A percentile compares a stretch with the other conserved stretches of the same genome.
Conservation (phyloP, 2,329 filamentous ascomycete genomes). For the Dactylellina drechsleri region DNA sequence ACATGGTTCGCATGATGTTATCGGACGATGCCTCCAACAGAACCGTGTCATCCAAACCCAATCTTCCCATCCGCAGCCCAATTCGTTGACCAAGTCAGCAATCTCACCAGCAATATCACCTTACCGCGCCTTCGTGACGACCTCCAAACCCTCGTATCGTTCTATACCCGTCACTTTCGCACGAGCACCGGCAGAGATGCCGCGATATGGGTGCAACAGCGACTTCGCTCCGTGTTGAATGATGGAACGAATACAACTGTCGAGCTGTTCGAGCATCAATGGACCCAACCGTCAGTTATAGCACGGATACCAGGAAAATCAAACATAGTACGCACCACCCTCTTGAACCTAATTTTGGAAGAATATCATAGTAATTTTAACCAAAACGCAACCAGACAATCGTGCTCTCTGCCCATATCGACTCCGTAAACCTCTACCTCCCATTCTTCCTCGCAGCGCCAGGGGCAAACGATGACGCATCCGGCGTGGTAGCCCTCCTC, state of each 20-base stretch:
- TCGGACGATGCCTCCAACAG: conserved; percentile 8
- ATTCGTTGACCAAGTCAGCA: background rate
- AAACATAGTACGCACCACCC: conserved; percentile 16
- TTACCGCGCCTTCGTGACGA: conserved; percentile 12
- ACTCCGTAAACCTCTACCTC: conserved; percentile 91
- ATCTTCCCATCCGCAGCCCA: conserved; percentile 1
- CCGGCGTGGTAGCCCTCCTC: conserved; percentile 90
- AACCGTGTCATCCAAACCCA: conserved; percentile 4
- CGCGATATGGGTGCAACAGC: conserved; percentile 28
- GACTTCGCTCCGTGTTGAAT: conserved; percentile 3
- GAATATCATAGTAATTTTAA: conserved; percentile 62
- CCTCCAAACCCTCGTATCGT: conserved; percentile 19
- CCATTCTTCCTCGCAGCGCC: conserved; percentile 84
- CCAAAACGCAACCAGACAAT: conserved; percentile 71
- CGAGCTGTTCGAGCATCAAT: conserved; percentile 79
- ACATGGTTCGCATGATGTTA: background rate
- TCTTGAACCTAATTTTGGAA: conserved; percentile 60
- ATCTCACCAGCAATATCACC: background rate
- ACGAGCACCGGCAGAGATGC: conserved; percentile 22
- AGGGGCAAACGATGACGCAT: conserved; percentile 91
- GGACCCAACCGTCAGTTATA: conserved; percentile 90
- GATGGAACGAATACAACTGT: conserved; percentile 14
- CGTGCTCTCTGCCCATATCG: conserved; percentile 88
- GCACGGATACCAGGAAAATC: conserved; percentile 79
- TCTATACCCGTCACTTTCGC: conserved; percentile 47